Evolutionary conservation across 345 rosid genomes (phyloP).

Genomic region (Luvunga scandens): DNA sequence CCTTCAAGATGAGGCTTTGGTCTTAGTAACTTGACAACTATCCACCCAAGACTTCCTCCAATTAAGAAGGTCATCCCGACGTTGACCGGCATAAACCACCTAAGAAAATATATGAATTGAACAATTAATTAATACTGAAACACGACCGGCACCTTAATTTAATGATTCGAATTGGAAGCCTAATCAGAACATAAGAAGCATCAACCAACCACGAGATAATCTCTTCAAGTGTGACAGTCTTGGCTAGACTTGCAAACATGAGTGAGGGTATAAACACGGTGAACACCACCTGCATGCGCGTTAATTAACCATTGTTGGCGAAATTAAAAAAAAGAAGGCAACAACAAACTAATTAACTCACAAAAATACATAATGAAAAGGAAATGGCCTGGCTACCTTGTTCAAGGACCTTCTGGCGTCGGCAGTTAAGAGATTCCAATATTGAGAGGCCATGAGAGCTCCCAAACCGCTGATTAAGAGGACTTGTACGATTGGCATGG

Average conservation of each 20-base stretch:
- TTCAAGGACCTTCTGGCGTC: conserved; percentile 71
- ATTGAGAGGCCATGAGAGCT: conserved; percentile 74
- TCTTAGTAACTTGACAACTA: conserved; percentile 64
- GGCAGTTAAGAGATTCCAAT: conserved; percentile 55
- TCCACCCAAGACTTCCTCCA: conserved; percentile 88
- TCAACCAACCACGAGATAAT: conserved; percentile 70
- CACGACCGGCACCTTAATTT: too few relatives aligned
- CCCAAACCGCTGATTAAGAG: conserved; percentile 68
- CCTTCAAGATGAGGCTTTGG: conserved; percentile 86
- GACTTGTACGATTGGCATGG: conserved; percentile 82
- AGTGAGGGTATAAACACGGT: conserved; percentile 74
- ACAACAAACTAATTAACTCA: neutral
- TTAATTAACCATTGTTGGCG: too few relatives aligned
- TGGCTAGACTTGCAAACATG: conserved; percentile 81
- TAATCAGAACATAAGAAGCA: too few relatives aligned
- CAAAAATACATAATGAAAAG: neutral
- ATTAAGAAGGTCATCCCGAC: conserved; percentile 74
- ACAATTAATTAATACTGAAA: neutral
- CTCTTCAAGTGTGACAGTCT: conserved; percentile 80
- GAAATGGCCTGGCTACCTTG: conserved; percentile 39
- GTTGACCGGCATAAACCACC: conserved; percentile 99
- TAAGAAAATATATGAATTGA: too few relatives aligned
- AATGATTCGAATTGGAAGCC: too few relatives aligned
- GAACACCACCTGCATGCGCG: conserved; percentile 66
- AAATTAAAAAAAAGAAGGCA: neutral